Evolutionary conservation across 179 eudicot species (phyloP).

Genomic region (Nepenthes alata): DNA sequence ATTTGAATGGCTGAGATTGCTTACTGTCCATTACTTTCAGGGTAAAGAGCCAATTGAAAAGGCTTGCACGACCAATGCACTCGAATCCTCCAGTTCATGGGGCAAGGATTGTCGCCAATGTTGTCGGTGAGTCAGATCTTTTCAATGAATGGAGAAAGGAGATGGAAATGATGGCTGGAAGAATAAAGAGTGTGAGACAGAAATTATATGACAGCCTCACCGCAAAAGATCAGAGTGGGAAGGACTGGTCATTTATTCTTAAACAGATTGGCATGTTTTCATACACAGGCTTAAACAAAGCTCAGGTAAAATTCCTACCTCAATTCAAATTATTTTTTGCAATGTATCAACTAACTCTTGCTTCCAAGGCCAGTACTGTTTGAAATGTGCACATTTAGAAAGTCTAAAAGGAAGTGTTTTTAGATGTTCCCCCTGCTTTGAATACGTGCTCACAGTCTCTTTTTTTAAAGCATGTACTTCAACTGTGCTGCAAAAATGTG

Average conservation of each 20-base stretch:
- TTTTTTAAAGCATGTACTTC: no score
- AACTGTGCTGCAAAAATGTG: no score
- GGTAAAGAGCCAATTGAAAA: conserved; percentile 88
- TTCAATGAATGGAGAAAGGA: conserved; percentile 85
- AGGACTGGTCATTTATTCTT: conserved; percentile 91
- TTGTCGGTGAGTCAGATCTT: conserved; percentile 61
- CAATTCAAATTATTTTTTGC: not conserved
- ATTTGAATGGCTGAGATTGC: not conserved
- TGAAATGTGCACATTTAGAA: not conserved
- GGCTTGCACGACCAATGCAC: conserved; percentile 94
- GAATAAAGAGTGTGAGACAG: conserved; percentile 74
- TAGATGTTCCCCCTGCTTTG: no score
- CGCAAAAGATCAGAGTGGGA: conserved; percentile 68
- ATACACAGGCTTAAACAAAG: conserved; percentile 81
- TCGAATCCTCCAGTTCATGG: conserved; percentile 95
- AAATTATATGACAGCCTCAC: conserved; percentile 55
- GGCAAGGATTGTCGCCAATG: conserved; percentile 80
- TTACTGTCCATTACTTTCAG: conserved; percentile 17
- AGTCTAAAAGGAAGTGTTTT: no score
- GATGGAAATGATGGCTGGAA: conserved; percentile 98
- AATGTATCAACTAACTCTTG: not conserved
- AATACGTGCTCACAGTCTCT: no score
- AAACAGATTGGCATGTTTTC: conserved; percentile 98
- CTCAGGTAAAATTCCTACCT: conserved; percentile 46
- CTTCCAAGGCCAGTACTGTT: not conserved